Evolutionary conservation across 805 yeast genomes (phyloP), one percentile per base, ranked within the genome.

Genomic region (Metschnikowia noctiluminum): DNA sequence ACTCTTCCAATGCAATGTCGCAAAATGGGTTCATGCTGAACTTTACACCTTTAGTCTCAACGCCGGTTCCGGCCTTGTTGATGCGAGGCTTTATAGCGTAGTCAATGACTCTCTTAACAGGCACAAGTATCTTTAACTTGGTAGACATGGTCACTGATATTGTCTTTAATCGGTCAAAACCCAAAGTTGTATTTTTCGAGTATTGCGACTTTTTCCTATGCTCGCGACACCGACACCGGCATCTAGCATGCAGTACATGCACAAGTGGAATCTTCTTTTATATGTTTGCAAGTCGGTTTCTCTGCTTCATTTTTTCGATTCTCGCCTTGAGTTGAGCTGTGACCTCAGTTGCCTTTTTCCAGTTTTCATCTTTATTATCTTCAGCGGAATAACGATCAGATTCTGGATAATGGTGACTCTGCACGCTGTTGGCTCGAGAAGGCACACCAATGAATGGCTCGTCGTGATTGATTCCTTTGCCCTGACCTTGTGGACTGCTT

Each of bases 1-100:
- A 96, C 68, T 94, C 99, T 70, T 94, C 99, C 45, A 94, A 81
- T 8, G 99, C 99, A 64, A 94, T 94, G 70, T 94, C 99, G 71
- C 96, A 94, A 69, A 94, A 94, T 48, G 99, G 99, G 66, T 94
- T 94, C 67, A 92, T 89, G 62, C 89, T 81, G 75, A 85, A 90
- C 71, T 92, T 92, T 57, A 89, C 88, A 49, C 97, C 97, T 54
- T 86, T 81, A 47, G 92, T 82, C 58, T 90, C 96, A 43, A 87
- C 82, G 6, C 94, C 96, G 10, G 89, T 85, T 42, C 82, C 82
- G 12, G 95, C 73, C 67, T 88, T 84, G 75, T 90, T 90, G 68
- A 92, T 85, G 61, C 97, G 79, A 41, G 99, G 99, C 69, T 87
- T 87, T 60, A 91, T 79, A 13, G 97, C 97, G 48, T 87, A 87